Evolutionary conservation across 1,284 basidiomycete species (phyloP).

Genomic region (Phlebopus sp.): DNA sequence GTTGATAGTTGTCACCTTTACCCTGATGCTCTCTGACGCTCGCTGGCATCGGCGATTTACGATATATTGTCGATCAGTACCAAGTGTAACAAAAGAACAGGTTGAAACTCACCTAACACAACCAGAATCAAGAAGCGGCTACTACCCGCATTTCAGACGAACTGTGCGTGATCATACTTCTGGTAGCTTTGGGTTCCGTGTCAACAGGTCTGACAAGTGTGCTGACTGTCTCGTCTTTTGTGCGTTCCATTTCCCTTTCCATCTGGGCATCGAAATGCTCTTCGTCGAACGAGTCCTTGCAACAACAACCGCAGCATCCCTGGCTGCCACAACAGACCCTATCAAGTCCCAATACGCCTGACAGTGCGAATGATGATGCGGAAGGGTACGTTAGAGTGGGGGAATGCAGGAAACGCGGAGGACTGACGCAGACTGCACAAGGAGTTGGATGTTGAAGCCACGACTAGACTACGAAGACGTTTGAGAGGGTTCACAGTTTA

Average conservation of each 20-base stretch:
- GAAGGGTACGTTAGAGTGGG: not conserved
- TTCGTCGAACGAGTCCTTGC: slow-evolving; percentile 18
- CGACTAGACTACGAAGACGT: slow-evolving; percentile 7
- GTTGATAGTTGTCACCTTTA: no score
- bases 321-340: slow-evolving; percentile 13
- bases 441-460: slow-evolving; percentile 9
- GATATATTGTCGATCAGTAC: no score
- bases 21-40: no score
- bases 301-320: slow-evolving; percentile 21
- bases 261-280: slow-evolving; percentile 18
- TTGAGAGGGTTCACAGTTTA: not conserved
- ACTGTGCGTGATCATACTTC: slow-evolving; percentile 1
- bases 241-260: slow-evolving; percentile 16
- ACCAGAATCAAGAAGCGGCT: no score
- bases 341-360: slow-evolving; percentile 12
- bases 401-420: not conserved
- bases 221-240: slow-evolving; percentile 11
- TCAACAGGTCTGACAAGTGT: slow-evolving; percentile 7
- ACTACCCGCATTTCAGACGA: not conserved
- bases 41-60: no score
- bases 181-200: slow-evolving; percentile 4
- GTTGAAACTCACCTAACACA: no score
- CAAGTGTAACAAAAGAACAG: no score
- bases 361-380: not conserved
- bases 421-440: slow-evolving; percentile 16